Base-by-base conservation (phyloP, 129 eudicot genomes). In the Silybum marianum region DNA sequence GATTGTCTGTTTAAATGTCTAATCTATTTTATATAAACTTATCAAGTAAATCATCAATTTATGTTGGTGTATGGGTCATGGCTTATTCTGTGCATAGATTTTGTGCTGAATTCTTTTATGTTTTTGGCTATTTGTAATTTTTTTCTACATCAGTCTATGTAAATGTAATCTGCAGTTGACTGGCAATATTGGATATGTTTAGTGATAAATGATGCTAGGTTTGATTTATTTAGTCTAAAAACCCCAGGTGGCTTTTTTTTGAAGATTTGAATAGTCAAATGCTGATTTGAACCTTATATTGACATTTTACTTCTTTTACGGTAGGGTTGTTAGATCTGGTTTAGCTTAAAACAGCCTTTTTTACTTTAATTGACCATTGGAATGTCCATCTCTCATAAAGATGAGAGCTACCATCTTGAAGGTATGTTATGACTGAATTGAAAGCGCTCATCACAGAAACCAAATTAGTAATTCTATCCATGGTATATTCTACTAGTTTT, bases 1-100 rank as follows among this genome's bases (percentile, higher is more conserved):
- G 65, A 60, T 26, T 80, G 34, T 38, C 26, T 72, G 32, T 62
- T 12, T 9, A 80, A 60, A 54, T 80, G 42, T 48, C 63, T 38
- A n/a, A 81, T 62, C 66, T 39, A 10, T 80, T 76, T 36, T 60
- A 3, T 32, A 25, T n/a, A 11, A 7, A 13, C 39, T 14, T 7
- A 38, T 58, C 23, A n/a, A 58, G 65, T n/a, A 58, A 6, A 58
- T 7, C 39, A 23, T 18, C 21, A 36, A 67, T 18, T 44, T 40
- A 40, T 81, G 25, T 9, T 38, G 38, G 46, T 62, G 60, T 12
- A 77, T 65, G 12, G 12, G 16, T 19, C 48, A 9, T 40, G 39
- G 25, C 4, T 26, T 66, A 30, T 65, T 74, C 1, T 42, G 40
- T 44, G 19, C 66, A 18, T 30, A 63, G 77, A 30, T 22, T 40